These are phyloP conservation scores for Erysimum cheiri DNA, from an alignment of 441 rosid species.

Conservation along the genomic window DNA sequence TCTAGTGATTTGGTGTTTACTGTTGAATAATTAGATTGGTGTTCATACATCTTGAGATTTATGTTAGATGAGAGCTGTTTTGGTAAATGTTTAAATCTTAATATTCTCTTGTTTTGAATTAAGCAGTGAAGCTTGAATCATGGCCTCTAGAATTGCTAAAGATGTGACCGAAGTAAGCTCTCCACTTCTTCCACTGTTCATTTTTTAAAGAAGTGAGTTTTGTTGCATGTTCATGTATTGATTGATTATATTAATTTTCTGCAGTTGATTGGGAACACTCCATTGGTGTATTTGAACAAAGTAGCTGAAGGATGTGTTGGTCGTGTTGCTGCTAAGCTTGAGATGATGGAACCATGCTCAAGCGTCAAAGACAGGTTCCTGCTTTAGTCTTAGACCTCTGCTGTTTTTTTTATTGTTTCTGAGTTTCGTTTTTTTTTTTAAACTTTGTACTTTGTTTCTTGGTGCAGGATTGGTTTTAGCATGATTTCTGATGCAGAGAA, in stretches of 20 bases:
- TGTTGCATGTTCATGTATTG: constrained; percentile 16
- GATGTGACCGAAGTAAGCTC: constrained; percentile 82
- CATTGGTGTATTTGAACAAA: constrained; percentile 75
- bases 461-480: constrained; percentile 79
- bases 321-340: constrained; percentile 84
- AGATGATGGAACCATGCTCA: constrained; percentile 89
- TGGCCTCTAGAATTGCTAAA: constrained; percentile 72
- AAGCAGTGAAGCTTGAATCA: constrained; percentile 46
- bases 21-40: background rate
- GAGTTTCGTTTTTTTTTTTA: background rate
- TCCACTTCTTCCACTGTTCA: background rate
- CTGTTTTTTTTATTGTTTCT: background rate
- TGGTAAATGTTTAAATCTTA: background rate
- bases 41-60: background rate
- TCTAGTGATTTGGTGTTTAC: background rate
- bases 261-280: constrained; percentile 84
- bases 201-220: background rate
- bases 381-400: background rate
- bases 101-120: background rate
- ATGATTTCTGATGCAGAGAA: constrained; percentile 88
- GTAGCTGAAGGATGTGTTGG: constrained; percentile 76
- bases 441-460: constrained; percentile 3
- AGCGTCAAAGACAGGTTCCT: constrained; percentile 88
- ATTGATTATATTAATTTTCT: background rate
- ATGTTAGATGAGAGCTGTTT: constrained; percentile 14